Evolutionary conservation across 2,329 filamentous ascomycete genomes (phyloP).

Genomic region (Fusarium bulbicola): DNA sequence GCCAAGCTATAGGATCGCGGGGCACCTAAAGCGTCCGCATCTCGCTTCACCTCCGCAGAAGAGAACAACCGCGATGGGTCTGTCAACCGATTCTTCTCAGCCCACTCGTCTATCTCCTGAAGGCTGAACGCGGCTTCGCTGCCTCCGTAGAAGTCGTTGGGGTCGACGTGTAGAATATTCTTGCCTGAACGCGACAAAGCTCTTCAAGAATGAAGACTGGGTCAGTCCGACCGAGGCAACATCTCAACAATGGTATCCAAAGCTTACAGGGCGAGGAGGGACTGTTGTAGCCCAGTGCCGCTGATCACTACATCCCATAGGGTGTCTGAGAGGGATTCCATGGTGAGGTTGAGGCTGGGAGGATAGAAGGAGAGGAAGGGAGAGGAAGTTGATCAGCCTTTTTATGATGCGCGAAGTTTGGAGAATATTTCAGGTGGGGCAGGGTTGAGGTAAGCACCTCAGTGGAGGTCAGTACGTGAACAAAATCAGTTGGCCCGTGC

Average conservation of each 20-base stretch:
- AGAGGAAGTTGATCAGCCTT: slow-evolving; percentile 20
- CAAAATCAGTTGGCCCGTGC: slow-evolving; percentile 34
- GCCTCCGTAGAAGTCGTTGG: slow-evolving; percentile 88
- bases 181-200: slow-evolving; percentile 91
- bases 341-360: slow-evolving; percentile 50
- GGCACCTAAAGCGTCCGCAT: slow-evolving; percentile 59
- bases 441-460: slow-evolving; percentile 3
- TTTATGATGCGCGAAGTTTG: slow-evolving; percentile 26
- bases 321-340: slow-evolving; percentile 80
- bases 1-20: slow-evolving; percentile 84
- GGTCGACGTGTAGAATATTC: slow-evolving; percentile 89
- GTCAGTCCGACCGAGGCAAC: slow-evolving; percentile 47
- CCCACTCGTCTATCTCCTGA: slow-evolving; percentile 83
- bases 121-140: slow-evolving; percentile 86
- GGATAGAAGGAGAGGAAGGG: slow-evolving; percentile 13
- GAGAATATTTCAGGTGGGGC: slow-evolving; percentile 39
- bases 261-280: slow-evolving; percentile 79
- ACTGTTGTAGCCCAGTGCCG: slow-evolving; percentile 81
- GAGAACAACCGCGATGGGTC: slow-evolving; percentile 40
- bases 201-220: slow-evolving; percentile 61
- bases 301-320: slow-evolving; percentile 83
- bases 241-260: slow-evolving; percentile 46
- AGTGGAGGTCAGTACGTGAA: not conserved
- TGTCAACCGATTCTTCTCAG: slow-evolving; percentile 49
- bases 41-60: slow-evolving; percentile 48